Percentiles rank a stretch among this genome's conserved stretches.
Conservation (phyloP, 139 green algal genomes). For the Auxenochlorella protothecoides region DNA sequence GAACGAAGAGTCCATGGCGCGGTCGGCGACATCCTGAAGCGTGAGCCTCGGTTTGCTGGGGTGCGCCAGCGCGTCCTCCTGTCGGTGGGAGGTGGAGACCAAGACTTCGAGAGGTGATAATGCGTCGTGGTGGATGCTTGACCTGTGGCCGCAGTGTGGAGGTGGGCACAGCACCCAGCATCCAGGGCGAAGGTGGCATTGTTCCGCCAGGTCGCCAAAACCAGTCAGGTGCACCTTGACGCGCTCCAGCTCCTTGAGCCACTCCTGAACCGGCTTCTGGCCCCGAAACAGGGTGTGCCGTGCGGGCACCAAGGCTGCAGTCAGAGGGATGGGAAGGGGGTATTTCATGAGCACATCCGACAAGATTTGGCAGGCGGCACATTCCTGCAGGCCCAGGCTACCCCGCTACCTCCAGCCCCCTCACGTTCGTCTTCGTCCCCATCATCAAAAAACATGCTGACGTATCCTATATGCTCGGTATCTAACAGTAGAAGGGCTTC, state of each 20-base stretch:
- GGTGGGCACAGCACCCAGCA: too few species aligned
- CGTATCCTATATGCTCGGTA: too few species aligned
- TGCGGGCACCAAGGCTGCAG: background rate
- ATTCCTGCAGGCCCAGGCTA: background rate
- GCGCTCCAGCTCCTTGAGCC: slow-evolving; percentile 24
- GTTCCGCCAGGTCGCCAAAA: too few species aligned
- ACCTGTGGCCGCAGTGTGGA: too few species aligned
- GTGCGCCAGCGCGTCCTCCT: slow-evolving; percentile 34
- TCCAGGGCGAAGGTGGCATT: too few species aligned
- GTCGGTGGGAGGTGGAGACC: background rate
- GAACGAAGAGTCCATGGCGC: slow-evolving; percentile 12
- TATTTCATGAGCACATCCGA: too few species aligned
- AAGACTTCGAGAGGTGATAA: too few species aligned
- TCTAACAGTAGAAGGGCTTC: too few species aligned
- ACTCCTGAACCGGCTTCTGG: slow-evolving; percentile 1
- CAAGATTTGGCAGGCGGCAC: too few species aligned
- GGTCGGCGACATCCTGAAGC: slow-evolving; percentile 56
- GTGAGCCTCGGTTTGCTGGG: slow-evolving; percentile 46
- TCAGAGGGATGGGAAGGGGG: too few species aligned
- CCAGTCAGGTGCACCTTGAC: background rate
- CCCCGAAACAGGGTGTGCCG: background rate
- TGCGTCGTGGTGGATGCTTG: too few species aligned
- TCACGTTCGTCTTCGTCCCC: background rate
- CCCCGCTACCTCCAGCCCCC: background rate
- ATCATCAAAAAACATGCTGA: background rate